Percentiles rank a stretch among this genome's conserved stretches.
phyloP scores from a whole-genome alignment of 176 grass and related monocot genomes.

The Musa beccarii region DNA sequence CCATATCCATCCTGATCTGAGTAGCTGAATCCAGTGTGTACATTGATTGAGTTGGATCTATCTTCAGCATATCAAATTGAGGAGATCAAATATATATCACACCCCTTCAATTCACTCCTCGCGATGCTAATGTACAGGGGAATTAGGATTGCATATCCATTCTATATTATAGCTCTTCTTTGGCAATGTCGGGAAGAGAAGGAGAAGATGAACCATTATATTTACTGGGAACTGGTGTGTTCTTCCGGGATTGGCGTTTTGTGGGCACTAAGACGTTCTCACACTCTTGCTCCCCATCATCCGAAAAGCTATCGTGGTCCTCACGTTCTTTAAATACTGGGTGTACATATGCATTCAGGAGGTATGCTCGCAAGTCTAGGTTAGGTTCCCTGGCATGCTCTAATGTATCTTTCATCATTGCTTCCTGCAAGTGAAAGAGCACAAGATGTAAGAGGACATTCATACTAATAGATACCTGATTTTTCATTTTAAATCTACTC shows the following conservation, averaged over 20 bases:
- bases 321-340: background rate
- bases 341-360: background rate
- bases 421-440: background rate
- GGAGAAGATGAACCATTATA: constrained; percentile 13
- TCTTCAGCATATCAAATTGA: too few species aligned
- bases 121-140: too few species aligned
- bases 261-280: constrained; percentile 3
- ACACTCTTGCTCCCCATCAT: background rate
- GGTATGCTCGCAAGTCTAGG: background rate
- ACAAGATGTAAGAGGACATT: background rate
- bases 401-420: constrained; percentile 22
- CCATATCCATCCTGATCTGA: too few species aligned
- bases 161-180: too few species aligned
- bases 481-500: too few species aligned
- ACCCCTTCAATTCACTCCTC: too few species aligned
- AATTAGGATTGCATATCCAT: too few species aligned
- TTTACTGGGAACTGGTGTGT: constrained; percentile 4
- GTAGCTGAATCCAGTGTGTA: too few species aligned
- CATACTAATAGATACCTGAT: background rate
- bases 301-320: background rate
- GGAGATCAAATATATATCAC: too few species aligned
- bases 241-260: constrained; percentile 12
- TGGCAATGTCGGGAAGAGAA: background rate
- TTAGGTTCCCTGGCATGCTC: constrained; percentile 6
- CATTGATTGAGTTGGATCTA: too few species aligned